phyloP scores from a whole-genome alignment of 1,284 basidiomycete species.

The Apiotrichum gracile region DNA sequence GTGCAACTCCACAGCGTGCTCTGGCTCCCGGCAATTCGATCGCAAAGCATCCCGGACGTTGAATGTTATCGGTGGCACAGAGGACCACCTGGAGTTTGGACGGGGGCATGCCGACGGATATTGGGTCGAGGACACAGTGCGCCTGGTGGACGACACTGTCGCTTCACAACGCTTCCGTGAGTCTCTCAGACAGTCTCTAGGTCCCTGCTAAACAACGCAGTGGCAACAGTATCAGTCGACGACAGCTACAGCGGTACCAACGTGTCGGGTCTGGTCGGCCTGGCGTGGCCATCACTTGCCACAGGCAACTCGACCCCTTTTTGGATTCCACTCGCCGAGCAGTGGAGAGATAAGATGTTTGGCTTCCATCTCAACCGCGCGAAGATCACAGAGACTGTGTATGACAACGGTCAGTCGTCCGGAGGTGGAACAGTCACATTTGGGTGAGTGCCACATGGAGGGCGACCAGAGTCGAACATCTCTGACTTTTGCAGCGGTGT shows the following conservation, averaged over 20 bases:
- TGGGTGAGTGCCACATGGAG: too few relatives aligned
- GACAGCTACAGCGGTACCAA: constrained; percentile 8
- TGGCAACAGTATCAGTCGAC: not conserved
- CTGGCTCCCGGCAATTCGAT: constrained; percentile 26
- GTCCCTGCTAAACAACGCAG: constrained; percentile 7
- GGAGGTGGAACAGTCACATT: not conserved
- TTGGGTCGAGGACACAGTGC: constrained; percentile 65
- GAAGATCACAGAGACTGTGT: not conserved
- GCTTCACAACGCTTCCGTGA: constrained; percentile 60
- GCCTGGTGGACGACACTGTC: constrained; percentile 73
- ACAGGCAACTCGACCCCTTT: constrained; percentile 48
- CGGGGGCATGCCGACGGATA: constrained; percentile 66
- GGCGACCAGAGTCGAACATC: too few relatives aligned
- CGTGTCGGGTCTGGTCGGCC: constrained; percentile 50
- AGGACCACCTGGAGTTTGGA: constrained; percentile 71
- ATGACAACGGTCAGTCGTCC: not conserved
- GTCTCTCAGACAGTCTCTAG: constrained; percentile 2
- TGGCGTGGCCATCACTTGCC: constrained; percentile 49
- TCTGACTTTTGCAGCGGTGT: not conserved
- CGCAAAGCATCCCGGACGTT: constrained; percentile 30
- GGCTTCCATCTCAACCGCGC: constrained; percentile 68
- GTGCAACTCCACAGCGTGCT: constrained; percentile 28
- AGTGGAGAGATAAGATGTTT: constrained; percentile 68
- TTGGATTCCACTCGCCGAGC: constrained; percentile 60
- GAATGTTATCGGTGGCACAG: constrained; percentile 42